Base-by-base conservation (phyloP, 257 asterid species). In the Rehmannia glutinosa region DNA sequence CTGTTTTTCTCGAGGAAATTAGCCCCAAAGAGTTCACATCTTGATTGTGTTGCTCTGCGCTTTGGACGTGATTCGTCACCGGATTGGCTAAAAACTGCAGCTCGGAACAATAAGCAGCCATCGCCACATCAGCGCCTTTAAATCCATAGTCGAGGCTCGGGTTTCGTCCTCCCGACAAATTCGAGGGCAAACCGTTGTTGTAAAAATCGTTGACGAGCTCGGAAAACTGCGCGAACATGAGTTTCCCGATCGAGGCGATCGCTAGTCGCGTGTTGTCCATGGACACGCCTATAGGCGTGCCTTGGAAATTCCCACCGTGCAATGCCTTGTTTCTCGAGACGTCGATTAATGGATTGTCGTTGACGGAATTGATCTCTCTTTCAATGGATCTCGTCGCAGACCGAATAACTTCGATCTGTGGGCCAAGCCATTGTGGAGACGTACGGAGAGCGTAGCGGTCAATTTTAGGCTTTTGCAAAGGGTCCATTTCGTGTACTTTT, bases 351-450 rank as follows among this genome's bases (percentile, higher is more conserved):
- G 82, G 82, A 28, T 76, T 71, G 80, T 75, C 81, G 9, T 78
- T 78, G 20, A 78, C 83, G 0, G 83, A 78, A 38, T 79, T 79
- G 63, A 79, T 79, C 74, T 79, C 84, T 5, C 84, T 72, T 11
- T 75, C 77, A 1, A 79, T 75, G 51, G 81, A 68, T 11, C 73
- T 80, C 0, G 84, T 80, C 0, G 84, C 62, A 35, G 74, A 66
- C 61, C 84, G 76, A 16, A 80, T 80, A 17, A 80, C 84, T 8
- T 80, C 84, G 32, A 80, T 69, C 71, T 71, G 78, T 25, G 83
- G 83, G 46, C 83, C 83, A 13, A 78, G 80, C 83, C 83, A 78
- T 8, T 78, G 84, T 0, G 84, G 84, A 1, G 84, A 80, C 0
- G 84, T 80, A 0, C 84, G 81, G 0, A 80, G 84, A 6, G 84